These are phyloP conservation scores for Geum urbanum DNA, from an alignment of 306 rosid genomes.

Conservation along the genomic window DNA sequence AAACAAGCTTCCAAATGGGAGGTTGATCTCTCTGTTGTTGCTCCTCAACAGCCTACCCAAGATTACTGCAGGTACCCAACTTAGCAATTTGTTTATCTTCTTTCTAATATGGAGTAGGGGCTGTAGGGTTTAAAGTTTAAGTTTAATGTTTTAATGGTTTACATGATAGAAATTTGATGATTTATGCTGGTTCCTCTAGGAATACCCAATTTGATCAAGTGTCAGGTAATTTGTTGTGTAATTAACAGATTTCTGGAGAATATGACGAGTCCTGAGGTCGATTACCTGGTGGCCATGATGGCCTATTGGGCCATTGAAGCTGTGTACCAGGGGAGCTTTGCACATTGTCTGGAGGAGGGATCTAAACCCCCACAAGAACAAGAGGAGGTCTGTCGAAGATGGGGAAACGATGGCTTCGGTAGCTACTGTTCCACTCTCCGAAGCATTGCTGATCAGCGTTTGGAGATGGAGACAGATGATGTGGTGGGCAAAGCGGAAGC, in stretches of 20 bases:
- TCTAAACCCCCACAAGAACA: constrained; percentile 55
- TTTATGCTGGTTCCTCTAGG: neutral
- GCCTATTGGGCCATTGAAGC: constrained; percentile 76
- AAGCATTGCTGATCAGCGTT: constrained; percentile 39
- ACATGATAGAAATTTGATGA: neutral
- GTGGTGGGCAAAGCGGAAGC: constrained; percentile 48
- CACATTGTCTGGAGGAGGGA: constrained; percentile 59
- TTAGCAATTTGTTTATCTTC: neutral
- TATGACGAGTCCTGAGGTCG: constrained; percentile 51
- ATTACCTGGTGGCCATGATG: constrained; percentile 57
- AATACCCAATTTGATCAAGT: neutral
- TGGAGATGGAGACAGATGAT: constrained; percentile 46
- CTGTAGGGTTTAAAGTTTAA: too few relatives aligned
- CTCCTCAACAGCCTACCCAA: constrained; percentile 45
- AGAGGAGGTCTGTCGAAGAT: constrained; percentile 62
- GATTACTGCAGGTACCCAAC: constrained; percentile 49
- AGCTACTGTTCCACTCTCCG: constrained; percentile 55
- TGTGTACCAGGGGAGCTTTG: constrained; percentile 87
- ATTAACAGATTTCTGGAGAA: constrained; percentile 63
- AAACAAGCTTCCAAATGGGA: constrained; percentile 59
- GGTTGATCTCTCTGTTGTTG: constrained; percentile 36
- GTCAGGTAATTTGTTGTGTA: neutral
- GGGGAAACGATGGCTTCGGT: constrained; percentile 76
- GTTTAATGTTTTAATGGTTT: neutral
- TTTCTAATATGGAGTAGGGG: neutral